Percentiles rank a stretch among this genome's conserved stretches.
Conservation (phyloP, 768 basidiomycete genomes). For the Mycena floridula region DNA sequence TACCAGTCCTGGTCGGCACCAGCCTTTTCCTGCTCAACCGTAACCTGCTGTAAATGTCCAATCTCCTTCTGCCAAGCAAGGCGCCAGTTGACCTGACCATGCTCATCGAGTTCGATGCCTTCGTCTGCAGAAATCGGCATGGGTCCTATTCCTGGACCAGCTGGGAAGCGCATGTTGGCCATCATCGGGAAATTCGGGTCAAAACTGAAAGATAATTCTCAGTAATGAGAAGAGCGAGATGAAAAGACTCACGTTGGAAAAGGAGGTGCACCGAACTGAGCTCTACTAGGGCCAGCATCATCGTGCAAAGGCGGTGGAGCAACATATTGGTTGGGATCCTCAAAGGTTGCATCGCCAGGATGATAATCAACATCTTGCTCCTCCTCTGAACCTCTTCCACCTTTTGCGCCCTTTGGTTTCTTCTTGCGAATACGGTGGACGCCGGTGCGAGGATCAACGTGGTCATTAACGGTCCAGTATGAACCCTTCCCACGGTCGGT, state of each 20-base stretch:
- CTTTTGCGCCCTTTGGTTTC: conserved; percentile 58
- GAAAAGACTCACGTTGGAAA: conserved; percentile 47
- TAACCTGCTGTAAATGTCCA: conserved; percentile 65
- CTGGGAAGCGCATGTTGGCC: conserved; percentile 59
- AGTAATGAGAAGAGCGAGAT: not conserved
- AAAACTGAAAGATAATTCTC: conserved; percentile 39
- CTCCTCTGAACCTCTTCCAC: conserved; percentile 46
- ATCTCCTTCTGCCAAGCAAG: conserved; percentile 78
- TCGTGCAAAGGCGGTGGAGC: conserved; percentile 51
- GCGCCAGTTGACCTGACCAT: conserved; percentile 78
- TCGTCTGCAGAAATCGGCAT: conserved; percentile 63
- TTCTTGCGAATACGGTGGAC: conserved; percentile 88
- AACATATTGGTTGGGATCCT: conserved; percentile 52
- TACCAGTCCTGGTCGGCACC: conserved; percentile 83
- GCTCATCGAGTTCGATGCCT: conserved; percentile 65
- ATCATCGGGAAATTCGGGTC: conserved; percentile 71
- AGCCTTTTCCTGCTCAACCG: conserved; percentile 76
- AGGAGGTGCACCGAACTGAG: conserved; percentile 56
- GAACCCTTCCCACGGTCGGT: conserved; percentile 89
- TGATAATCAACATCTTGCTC: conserved; percentile 60
- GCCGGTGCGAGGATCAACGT: conserved; percentile 83
- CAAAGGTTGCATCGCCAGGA: conserved; percentile 44
- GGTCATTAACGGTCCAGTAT: conserved; percentile 90
- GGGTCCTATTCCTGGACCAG: conserved; percentile 37
- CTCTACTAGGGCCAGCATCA: conserved; percentile 56